Evolutionary conservation across 495 filamentous ascomycete species (phyloP).

Genomic region (Xylaria grammica): DNA sequence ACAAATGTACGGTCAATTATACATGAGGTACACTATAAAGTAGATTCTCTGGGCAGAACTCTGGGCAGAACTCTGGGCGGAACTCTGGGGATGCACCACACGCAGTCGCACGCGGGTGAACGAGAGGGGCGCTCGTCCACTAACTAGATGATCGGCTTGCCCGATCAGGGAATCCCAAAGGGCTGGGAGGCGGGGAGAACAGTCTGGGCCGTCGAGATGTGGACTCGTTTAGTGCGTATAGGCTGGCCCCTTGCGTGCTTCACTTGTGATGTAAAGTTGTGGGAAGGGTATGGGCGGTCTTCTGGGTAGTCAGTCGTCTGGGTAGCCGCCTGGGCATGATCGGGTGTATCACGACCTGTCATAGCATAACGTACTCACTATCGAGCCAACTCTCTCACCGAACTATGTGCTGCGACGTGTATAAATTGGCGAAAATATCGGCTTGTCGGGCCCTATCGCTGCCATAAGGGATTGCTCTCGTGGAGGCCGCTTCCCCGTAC

Average conservation of each 20-base stretch:
- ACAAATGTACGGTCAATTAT: not conserved
- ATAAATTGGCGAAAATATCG: constrained; percentile 11
- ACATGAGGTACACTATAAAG: too few relatives aligned
- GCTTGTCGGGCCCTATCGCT: not conserved
- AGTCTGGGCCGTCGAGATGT: constrained; percentile 19
- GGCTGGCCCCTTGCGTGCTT: too few relatives aligned
- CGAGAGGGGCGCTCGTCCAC: too few relatives aligned
- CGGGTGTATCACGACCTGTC: not conserved
- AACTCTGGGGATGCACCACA: too few relatives aligned
- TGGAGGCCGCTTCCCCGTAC: constrained; percentile 3
- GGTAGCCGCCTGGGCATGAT: too few relatives aligned
- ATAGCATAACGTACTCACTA: not conserved
- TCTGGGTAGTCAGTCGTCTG: too few relatives aligned
- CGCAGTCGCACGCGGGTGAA: too few relatives aligned
- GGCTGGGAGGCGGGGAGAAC: constrained; percentile 11
- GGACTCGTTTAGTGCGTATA: not conserved
- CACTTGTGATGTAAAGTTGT: too few relatives aligned
- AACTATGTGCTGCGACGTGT: not conserved
- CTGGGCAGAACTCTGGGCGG: too few relatives aligned
- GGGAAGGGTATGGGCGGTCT: too few relatives aligned
- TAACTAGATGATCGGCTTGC: constrained; percentile 10
- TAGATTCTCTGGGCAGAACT: too few relatives aligned
- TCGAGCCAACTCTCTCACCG: constrained; percentile 7
- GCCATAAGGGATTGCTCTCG: not conserved
- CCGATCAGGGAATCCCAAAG: not conserved